Percentiles rank a stretch among this genome's conserved stretches.
Evolutionary conservation across 495 filamentous ascomycete genomes (phyloP).

Genomic region (Hyaloscypha variabilis): DNA sequence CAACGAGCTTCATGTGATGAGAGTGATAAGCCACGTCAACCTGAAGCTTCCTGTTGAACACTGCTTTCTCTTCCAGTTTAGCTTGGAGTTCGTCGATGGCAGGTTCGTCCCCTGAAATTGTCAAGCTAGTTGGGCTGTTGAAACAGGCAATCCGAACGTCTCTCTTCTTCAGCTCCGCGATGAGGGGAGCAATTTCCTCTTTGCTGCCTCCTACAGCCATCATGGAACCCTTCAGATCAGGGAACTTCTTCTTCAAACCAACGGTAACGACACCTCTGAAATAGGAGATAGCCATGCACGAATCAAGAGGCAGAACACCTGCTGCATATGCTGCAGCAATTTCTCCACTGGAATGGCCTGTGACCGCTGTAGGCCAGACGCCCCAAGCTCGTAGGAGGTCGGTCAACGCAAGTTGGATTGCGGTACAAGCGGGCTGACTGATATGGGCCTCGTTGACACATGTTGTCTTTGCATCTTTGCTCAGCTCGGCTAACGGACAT

Average conservation of each 20-base stretch:
- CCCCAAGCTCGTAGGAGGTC: slow-evolving; percentile 56
- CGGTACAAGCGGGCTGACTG: slow-evolving; percentile 56
- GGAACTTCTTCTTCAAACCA: too few species aligned
- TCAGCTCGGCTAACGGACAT: slow-evolving; percentile 30
- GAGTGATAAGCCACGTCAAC: slow-evolving; percentile 68
- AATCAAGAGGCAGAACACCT: slow-evolving; percentile 32
- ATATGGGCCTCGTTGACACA: slow-evolving; percentile 48
- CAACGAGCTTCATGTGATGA: slow-evolving; percentile 56
- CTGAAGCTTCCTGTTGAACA: slow-evolving; percentile 55
- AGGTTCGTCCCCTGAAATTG: slow-evolving; percentile 56
- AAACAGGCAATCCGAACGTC: slow-evolving; percentile 45
- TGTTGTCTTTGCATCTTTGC: slow-evolving; percentile 33
- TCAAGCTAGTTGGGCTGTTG: slow-evolving; percentile 63
- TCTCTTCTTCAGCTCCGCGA: slow-evolving; percentile 12
- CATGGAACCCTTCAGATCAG: slow-evolving; percentile 46
- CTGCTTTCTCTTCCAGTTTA: slow-evolving; percentile 43
- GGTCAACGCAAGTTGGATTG: slow-evolving; percentile 56
- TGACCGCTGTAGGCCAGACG: slow-evolving; percentile 29
- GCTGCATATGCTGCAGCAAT: slow-evolving; percentile 61
- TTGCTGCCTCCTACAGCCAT: slow-evolving; percentile 53
- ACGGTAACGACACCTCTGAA: too few species aligned
- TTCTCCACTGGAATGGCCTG: slow-evolving; percentile 69
- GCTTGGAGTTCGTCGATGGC: slow-evolving; percentile 51
- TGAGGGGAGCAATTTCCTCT: background rate
- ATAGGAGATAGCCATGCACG: slow-evolving; percentile 57